Evolutionary conservation across 441 rosid species (phyloP), one percentile per base, ranked within the genome.

Genomic region (Kokia cookei): DNA sequence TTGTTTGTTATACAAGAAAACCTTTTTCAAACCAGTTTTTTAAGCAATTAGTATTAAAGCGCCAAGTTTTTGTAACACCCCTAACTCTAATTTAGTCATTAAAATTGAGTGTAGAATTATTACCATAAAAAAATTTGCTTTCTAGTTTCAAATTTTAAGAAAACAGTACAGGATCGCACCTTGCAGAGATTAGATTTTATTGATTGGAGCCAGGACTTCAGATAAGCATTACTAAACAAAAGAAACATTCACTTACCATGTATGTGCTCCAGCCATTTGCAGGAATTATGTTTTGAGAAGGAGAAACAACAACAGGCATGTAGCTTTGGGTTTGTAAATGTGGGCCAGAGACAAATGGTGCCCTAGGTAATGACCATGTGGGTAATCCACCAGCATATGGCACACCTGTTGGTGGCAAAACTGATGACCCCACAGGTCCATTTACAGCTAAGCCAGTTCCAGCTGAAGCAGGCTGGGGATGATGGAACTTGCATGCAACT

Each of bases 261-360:
- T 86, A 91, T 37, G 90, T 81, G 81, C 80, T 85, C 94, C 97
- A 91, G 78, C 87, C 86, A 59, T 85, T 90, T 10, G 85, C 86
- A 72, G 94, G 84, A 62, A 84, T 63, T 17, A 89, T 24, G 26
- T 24, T 24, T 24, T 24, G 26, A 24, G 26, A 24, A 24, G 1
- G 26, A 24, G 26, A 24, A 24, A 24, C 26, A 24, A 24, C 2
- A 24, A 24, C 26, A 24, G 26, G 26, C 1, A 1, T 24, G 26
- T 71, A 88, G 32, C 82, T 59, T 65, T 81, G 90, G 42, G 85
- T 80, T 75, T 85, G 91, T 35, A 84, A 80, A 58, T 82, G 85
- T 14, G 91, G 89, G 50, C 83, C 74, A 78, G 90, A 32, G 40
- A 82, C 74, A 83, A 84, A 86, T 1, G 94, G 82, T 72, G 89